Base-by-base conservation (phyloP, 1,139 yeast genomes). In the Pneumocystis canis region DNA sequence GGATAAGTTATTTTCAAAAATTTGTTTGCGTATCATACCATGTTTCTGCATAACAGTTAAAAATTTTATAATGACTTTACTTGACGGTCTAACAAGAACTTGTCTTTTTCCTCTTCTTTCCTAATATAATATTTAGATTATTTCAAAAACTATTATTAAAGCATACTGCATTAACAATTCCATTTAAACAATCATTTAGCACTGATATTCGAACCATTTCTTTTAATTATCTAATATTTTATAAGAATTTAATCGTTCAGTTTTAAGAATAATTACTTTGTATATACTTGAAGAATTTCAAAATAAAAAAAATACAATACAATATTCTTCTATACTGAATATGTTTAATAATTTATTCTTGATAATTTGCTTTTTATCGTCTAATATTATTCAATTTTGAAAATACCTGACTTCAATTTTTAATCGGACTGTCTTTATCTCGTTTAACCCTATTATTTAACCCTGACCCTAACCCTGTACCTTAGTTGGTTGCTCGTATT, bases 101-200 rank as follows among this genome's bases (percentile, higher is more conserved):
- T 92, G 98, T 82, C 98, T 88, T 83, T 92, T 92, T 80, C 98
- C 98, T 77, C 97, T 85, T 81, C 90, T 92, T 82, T 92, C 98
- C 54, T 47, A 25, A n/a, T 1, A 47, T 6, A 47, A 3, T 28
- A 47, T 25, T 47, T 7, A 47, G 30, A 9, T 25, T 47, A 11
- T 20, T 2, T 20, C 4, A 6, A 6, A 9, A 4, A 3, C 7
- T 20, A 2, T 5, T 40, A 40, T 16, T 1, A 39, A 5, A 40
- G 6, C 53, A 40, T 47, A 47, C 54, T 78, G 98, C 98, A 79
- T 92, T 92, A 90, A 90, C 89, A 78, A 92, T 92, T 74, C 96
- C 84, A 79, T 92, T 90, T 77, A 92, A 87, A 77, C 98, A 97
- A 82, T 92, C 98, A 75, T 97, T 97, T 80, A 92, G 87, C 77